phyloP scores from a whole-genome alignment of 169 alveolate genomes.

The Plasmodium knowlesi region DNA sequence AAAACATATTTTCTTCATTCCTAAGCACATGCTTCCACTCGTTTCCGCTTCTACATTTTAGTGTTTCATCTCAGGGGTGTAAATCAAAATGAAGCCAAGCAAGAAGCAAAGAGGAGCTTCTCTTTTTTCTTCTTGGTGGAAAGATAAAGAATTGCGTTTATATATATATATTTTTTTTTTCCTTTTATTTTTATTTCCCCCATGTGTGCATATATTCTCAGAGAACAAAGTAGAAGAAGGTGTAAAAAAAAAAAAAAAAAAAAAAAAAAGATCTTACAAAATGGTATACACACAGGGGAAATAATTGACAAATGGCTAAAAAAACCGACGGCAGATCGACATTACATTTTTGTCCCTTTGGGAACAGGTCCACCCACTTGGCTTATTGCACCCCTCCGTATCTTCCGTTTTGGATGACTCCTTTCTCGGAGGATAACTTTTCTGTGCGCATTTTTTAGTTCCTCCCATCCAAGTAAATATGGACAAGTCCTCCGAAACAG shows the following conservation, averaged over 20 bases:
- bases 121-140: background rate
- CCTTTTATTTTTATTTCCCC: background rate
- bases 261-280: background rate
- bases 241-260: no score
- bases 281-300: background rate
- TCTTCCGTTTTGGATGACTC: background rate
- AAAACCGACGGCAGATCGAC: background rate
- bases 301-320: background rate
- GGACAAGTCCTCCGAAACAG: background rate
- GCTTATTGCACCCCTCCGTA: background rate
- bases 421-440: background rate
- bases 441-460: background rate
- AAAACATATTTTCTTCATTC: background rate
- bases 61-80: background rate
- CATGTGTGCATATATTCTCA: background rate
- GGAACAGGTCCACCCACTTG: background rate
- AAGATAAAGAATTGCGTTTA: background rate
- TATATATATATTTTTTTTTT: no score
- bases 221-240: background rate
- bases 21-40: background rate
- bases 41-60: background rate
- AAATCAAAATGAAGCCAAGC: background rate
- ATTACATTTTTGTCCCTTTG: background rate
- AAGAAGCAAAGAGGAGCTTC: background rate
- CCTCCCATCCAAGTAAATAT: background rate